Evolutionary conservation across 2,329 filamentous ascomycete species (phyloP), one percentile per base, ranked within the genome.

Genomic region (Penicillium sumatraense): DNA sequence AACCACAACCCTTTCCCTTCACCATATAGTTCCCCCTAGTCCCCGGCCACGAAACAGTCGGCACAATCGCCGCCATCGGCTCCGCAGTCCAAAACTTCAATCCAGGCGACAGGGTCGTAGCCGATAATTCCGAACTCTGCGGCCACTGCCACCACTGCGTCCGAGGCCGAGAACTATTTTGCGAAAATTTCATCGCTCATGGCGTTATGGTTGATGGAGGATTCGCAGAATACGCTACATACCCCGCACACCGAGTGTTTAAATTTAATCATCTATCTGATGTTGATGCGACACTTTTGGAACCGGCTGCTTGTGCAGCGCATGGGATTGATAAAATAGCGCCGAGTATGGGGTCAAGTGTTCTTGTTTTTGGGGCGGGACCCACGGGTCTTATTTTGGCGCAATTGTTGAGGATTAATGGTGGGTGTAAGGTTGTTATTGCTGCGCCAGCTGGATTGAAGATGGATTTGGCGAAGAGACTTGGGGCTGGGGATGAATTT

Each of bases 121-220:
- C 74, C 8, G 75, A 77, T 61, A 77, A 77, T 62, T 79, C 75
- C 4, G 75, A 89, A 70, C 82, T 89, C 29, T 90, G 88, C 74
- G 83, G 83, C 36, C 83, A 86, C 70, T 90, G 88, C 76, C 89
- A 88, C 79, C 89, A 89, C 78, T 90, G 88, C 76, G 83, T 84
- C 55, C 83, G 86, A 52, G 86, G 87, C 45, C 81, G 89, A 67
- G 79, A 84, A 21, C 75, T 89, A 35, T 82, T 89, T 53, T 90
- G 88, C 70, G 86, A 89, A 72, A 81, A 88, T 67, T 87, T 88
- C 72, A 81, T 85, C 59, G 86, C 85, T 10, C 86, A 88, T 63
- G 86, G 69, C 53, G 73, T 72, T 24, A 70, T 69, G 68, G 79
- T 89, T 72, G 83, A 87, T 55, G 88, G 88, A 62, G 87, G 88